phyloP scores from a whole-genome alignment of 1,284 basidiomycete species.

The Polyporus tsugae region DNA sequence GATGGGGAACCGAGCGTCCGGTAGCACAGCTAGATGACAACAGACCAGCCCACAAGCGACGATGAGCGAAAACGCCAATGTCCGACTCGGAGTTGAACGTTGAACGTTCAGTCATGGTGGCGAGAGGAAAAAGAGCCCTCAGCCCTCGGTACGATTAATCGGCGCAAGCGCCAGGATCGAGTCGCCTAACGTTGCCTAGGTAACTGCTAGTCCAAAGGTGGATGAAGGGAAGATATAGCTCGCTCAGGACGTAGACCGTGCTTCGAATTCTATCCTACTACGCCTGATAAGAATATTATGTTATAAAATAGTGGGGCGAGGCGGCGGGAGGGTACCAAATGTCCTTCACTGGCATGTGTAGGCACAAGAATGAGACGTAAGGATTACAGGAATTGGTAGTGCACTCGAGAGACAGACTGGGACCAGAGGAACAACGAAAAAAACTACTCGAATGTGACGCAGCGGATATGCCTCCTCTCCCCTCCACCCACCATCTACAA shows the following conservation, averaged over 20 bases:
- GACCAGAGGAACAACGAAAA: neutral
- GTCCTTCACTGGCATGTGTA: neutral
- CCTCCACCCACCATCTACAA: neutral
- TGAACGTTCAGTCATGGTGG: no score
- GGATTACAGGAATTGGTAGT: neutral
- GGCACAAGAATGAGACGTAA: conserved; percentile 1
- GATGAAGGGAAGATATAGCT: no score
- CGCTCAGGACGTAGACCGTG: neutral
- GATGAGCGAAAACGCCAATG: no score
- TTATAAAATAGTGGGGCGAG: neutral
- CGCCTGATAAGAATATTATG: conserved; percentile 1
- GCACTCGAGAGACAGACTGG: neutral
- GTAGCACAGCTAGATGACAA: no score
- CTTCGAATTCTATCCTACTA: neutral
- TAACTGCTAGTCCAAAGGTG: no score
- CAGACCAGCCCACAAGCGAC: no score
- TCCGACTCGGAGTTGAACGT: no score
- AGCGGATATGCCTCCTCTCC: neutral
- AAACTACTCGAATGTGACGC: neutral
- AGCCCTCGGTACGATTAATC: no score
- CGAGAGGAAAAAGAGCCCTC: no score
- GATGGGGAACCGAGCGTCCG: no score
- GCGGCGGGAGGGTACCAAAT: neutral
- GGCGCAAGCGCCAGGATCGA: no score
- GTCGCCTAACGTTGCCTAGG: no score